phyloP scores from a whole-genome alignment of 192 early-diverging fungal species.

The Coemansia sp. region DNA sequence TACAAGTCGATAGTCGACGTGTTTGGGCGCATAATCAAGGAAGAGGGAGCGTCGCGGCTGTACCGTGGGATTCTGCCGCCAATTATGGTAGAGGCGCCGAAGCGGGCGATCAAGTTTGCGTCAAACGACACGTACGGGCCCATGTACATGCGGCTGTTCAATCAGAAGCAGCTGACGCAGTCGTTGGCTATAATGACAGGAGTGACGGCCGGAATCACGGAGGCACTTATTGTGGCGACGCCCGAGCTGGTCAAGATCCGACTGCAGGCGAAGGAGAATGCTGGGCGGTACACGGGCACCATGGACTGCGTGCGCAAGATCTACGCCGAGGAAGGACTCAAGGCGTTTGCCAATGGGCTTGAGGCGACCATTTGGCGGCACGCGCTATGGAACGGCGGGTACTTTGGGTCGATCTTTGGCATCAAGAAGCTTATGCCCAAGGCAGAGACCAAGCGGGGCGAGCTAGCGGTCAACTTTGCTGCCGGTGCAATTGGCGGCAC shows the following conservation, averaged over 20 bases:
- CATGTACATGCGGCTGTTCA: conserved; percentile 69
- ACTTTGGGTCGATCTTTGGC: conserved; percentile 66
- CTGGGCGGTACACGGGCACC: conserved; percentile 82
- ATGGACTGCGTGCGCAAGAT: conserved; percentile 79
- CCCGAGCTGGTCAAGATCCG: conserved; percentile 96
- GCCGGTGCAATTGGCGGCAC: conserved; percentile 92
- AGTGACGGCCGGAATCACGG: conserved; percentile 86
- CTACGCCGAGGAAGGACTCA: conserved; percentile 72
- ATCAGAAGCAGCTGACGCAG: conserved; percentile 72
- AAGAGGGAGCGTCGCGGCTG: conserved; percentile 67
- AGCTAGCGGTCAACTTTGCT: conserved; percentile 81
- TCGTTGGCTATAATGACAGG: conserved; percentile 80
- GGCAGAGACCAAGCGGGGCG: conserved; percentile 73
- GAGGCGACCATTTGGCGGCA: conserved; percentile 95
- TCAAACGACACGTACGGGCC: conserved; percentile 85
- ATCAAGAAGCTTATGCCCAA: conserved; percentile 79
- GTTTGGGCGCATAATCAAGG: conserved; percentile 66
- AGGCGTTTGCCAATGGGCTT: conserved; percentile 86
- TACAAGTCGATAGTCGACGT: conserved; percentile 67
- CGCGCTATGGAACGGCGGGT: conserved; percentile 92
- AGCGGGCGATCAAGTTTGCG: conserved; percentile 96
- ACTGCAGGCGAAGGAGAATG: conserved; percentile 87
- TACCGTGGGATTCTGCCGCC: conserved; percentile 96
- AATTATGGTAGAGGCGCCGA: conserved; percentile 96
- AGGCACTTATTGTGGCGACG: conserved; percentile 86